These are phyloP conservation scores for Talaromyces funiculosus DNA, from an alignment of 2,329 filamentous ascomycete genomes.

Conservation along the genomic window DNA sequence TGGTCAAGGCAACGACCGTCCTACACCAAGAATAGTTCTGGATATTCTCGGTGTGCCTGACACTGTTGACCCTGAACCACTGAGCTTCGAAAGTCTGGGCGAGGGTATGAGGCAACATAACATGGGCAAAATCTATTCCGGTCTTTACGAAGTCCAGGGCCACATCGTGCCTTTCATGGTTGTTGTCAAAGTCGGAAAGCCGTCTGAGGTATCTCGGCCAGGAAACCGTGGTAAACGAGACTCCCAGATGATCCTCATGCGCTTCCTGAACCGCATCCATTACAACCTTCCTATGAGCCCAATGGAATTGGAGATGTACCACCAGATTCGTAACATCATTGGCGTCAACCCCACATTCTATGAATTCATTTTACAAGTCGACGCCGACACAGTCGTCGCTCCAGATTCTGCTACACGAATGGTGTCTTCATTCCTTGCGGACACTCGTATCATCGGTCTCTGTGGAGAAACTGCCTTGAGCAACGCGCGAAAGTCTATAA, in stretches of 20 bases:
- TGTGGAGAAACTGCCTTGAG: constrained; percentile 92
- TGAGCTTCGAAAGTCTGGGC: constrained; percentile 94
- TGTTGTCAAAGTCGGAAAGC: constrained; percentile 89
- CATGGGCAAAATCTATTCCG: constrained; percentile 98
- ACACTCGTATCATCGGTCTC: constrained; percentile 86
- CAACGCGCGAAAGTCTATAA: constrained; percentile 86
- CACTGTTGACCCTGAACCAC: constrained; percentile 85
- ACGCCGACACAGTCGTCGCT: constrained; percentile 92
- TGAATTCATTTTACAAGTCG: constrained; percentile 92
- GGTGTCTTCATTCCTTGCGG: constrained; percentile 82
- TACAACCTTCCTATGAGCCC: constrained; percentile 97
- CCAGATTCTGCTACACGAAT: constrained; percentile 86
- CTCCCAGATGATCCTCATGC: constrained; percentile 97
- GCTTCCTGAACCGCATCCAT: constrained; percentile 97
- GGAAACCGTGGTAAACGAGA: constrained; percentile 99
- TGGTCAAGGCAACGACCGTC: constrained; percentile 92
- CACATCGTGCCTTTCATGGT: constrained; percentile 98
- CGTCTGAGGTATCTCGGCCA: constrained; percentile 66
- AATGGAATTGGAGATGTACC: constrained; percentile 94
- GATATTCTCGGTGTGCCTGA: constrained; percentile 96
- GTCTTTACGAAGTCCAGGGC: constrained; percentile 93
- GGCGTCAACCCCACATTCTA: constrained; percentile 98
- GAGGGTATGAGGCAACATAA: constrained; percentile 98
- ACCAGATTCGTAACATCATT: constrained; percentile 97
- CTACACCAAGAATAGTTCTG: constrained; percentile 90